Evolutionary conservation across 1,139 yeast species (phyloP).

Genomic region (Geotrichum restrictum): DNA sequence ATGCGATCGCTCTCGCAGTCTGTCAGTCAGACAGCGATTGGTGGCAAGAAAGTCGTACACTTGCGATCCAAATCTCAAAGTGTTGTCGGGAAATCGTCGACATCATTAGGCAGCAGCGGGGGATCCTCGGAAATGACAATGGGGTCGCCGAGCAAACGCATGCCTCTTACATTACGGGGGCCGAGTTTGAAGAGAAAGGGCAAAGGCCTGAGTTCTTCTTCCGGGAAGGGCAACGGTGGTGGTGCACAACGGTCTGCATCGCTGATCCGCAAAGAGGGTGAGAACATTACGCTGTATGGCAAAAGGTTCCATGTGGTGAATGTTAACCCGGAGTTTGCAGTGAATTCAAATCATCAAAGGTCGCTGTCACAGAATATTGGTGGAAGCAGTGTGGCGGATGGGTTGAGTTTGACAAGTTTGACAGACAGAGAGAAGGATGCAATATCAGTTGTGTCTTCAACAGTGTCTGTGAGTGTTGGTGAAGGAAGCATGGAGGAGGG

Average conservation of each 20-base stretch:
- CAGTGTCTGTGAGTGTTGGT: no score
- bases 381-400: no score
- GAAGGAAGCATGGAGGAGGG: no score
- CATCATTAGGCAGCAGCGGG: no score
- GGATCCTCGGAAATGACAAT: no score
- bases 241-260: slow-evolving; percentile 30
- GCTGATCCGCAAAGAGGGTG: slow-evolving; percentile 32
- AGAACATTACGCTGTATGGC: slow-evolving; percentile 34
- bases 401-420: no score
- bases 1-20: slow-evolving; percentile 13
- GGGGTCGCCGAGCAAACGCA: slow-evolving; percentile 4
- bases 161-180: slow-evolving; percentile 16
- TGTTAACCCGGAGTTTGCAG: slow-evolving; percentile 36
- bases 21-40: not conserved
- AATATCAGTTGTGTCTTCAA: no score
- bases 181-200: not conserved
- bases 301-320: slow-evolving; percentile 37
- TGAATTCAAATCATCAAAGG: slow-evolving; percentile 3
- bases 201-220: not conserved
- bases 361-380: slow-evolving; percentile 3
- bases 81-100: not conserved
- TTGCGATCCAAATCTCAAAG: slow-evolving; percentile 11
- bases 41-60: not conserved
- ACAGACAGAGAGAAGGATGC: no score
- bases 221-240: not conserved